Evolutionary conservation across 1,139 yeast species (phyloP), one percentile per base, ranked within the genome.

Genomic region (Hansenula anomala): DNA sequence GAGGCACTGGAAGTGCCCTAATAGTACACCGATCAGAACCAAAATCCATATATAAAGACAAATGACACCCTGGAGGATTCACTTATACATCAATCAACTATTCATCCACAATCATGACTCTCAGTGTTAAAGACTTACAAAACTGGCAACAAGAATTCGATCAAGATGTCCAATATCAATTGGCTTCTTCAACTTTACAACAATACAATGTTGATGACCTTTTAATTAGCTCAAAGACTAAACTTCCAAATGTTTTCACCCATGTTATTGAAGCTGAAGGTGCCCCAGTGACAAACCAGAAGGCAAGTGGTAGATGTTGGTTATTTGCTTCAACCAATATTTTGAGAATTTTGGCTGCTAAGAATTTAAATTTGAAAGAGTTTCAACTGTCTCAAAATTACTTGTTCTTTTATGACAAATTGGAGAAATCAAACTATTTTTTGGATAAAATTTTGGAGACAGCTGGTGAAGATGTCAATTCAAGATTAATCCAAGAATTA

Each of bases 281-380:
- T 3, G 58, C 78, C 4, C 92, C 94, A 18, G 68, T 79, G 38
- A 80, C 86, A 53, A 79, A 82, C 61, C 96, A 87, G 61, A 74
- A 75, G 54, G 60, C 74, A 28, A 76, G 87, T 14, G 95, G 95
- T 29, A 67, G 95, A 52, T 87, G 96, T 61, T 87, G 95, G 95
- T 69, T 87, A 48, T 86, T 86, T 61, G 95, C 95, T 9, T 75
- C 92, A 1, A 77, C 86, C 40, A 87, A 86, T 52, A 73, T 82
- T 37, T 64, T 86, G 51, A 69, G 95, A 51, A 60, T 82, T 36
- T 72, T 71, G 38, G 75, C 83, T 34, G 79, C 82, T 60, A 67
- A 73, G 51, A 73, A 74, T 56, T 73, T 79, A 59, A 78, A 81
- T 53, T 61, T 87, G 53, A 75, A 79, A 51, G 80, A 79, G 38